Conservation (phyloP, 495 filamentous ascomycete genomes). For the Hypoxylon subgilvum region DNA sequence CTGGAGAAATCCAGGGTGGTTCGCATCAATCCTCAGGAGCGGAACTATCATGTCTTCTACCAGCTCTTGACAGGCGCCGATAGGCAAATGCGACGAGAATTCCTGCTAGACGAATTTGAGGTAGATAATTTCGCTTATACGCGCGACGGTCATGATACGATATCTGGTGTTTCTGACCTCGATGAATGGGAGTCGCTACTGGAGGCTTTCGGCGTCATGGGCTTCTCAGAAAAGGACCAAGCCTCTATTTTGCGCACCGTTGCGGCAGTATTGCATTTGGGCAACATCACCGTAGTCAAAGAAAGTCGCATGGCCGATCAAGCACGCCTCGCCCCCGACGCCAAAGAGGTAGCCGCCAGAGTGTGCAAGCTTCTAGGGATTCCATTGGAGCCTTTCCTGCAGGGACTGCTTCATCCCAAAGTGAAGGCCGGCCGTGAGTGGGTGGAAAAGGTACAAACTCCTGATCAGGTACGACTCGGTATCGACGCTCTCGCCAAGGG, state of each 20-base stretch:
- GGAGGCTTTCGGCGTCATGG: conserved; percentile 95
- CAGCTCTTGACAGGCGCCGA: conserved; percentile 89
- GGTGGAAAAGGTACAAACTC: conserved; percentile 97
- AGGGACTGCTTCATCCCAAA: conserved; percentile 85
- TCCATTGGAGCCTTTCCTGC: conserved; percentile 78
- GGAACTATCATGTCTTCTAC: conserved; percentile 98
- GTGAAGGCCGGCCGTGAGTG: conserved; percentile 96
- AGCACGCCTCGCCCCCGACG: conserved; percentile 77
- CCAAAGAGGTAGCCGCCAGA: conserved; percentile 70
- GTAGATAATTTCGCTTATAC: conserved; percentile 92
- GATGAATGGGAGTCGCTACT: conserved; percentile 90
- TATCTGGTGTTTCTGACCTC: conserved; percentile 85
- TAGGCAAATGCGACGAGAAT: conserved; percentile 69
- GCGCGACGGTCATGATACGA: conserved; percentile 84
- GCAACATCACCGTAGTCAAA: conserved; percentile 86
- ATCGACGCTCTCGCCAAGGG: conserved; percentile 95
- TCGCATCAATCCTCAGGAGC: conserved; percentile 79
- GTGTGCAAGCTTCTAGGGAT: conserved; percentile 88
- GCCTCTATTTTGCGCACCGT: conserved; percentile 81
- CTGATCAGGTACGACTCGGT: conserved; percentile 88
- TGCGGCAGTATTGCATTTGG: conserved; percentile 89
- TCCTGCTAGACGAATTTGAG: conserved; percentile 72
- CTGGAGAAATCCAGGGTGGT: conserved; percentile 97
- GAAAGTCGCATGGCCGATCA: conserved; percentile 92
- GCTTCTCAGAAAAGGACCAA: conserved; percentile 87